Conservation (phyloP, 768 basidiomycete species). For the Naganishia onofrii region DNA sequence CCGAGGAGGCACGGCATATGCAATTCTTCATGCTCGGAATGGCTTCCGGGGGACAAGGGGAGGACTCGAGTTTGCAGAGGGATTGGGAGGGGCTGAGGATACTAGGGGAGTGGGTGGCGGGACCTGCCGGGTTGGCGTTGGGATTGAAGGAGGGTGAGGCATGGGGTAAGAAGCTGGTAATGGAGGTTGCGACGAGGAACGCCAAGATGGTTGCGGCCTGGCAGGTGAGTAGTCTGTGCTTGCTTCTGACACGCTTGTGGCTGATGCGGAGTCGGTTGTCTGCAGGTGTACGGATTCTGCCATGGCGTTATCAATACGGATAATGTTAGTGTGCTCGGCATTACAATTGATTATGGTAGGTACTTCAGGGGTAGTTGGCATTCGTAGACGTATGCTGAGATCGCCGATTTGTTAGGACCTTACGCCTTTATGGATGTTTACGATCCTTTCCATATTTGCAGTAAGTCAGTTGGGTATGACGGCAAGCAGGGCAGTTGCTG, state of each 20-base stretch:
- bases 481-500: not conserved
- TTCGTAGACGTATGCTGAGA: not conserved
- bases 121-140: conserved; percentile 55
- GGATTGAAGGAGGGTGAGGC: conserved; percentile 54
- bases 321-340: conserved; percentile 60
- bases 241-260: not conserved
- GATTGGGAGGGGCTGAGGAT: conserved; percentile 71
- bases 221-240: conserved; percentile 60
- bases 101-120: conserved; percentile 71
- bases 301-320: conserved; percentile 97
- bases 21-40: conserved; percentile 54
- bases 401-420: conserved; percentile 54
- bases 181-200: conserved; percentile 78
- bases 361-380: not conserved
- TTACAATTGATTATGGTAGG: conserved; percentile 61
- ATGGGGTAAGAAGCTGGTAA: conserved; percentile 70
- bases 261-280: not conserved
- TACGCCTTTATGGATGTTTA: conserved; percentile 96
- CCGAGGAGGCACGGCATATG: conserved; percentile 52
- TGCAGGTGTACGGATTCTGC: conserved; percentile 46
- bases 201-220: conserved; percentile 90
- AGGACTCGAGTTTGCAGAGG: conserved; percentile 55
- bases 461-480: conserved; percentile 35
- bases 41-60: conserved; percentile 29
- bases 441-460: conserved; percentile 80